Conservation (phyloP, 1,284 basidiomycete genomes). For the Mixia osmundae region DNA sequence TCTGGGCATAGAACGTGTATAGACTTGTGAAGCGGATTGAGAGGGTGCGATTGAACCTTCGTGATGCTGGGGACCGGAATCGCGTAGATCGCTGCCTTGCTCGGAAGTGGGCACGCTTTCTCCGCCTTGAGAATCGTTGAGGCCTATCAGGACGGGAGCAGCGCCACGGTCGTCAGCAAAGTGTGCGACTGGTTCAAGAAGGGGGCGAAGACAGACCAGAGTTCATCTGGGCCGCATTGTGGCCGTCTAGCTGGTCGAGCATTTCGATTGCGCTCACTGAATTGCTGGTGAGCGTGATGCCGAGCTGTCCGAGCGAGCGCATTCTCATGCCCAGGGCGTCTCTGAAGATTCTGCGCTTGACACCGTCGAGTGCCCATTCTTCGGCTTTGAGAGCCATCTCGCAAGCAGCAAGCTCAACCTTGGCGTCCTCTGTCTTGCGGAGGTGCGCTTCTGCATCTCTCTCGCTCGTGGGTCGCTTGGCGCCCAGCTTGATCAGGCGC, state of each 20-base stretch:
- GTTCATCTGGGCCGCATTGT: constrained; percentile 12
- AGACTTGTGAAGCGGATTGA: constrained; percentile 22
- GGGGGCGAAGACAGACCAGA: background rate
- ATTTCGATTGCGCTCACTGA: constrained; percentile 21
- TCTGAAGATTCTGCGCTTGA: constrained; percentile 25
- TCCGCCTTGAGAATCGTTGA: background rate
- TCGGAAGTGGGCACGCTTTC: background rate
- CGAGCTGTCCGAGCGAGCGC: constrained; percentile 23
- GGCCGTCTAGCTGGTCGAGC: constrained; percentile 20
- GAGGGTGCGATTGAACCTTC: constrained; percentile 22
- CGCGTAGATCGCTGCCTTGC: background rate
- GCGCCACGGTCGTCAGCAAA: background rate
- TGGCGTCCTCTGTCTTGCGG: constrained; percentile 21
- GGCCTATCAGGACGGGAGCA: background rate
- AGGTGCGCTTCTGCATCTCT: constrained; percentile 18
- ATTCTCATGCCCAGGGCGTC: constrained; percentile 24
- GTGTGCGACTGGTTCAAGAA: no score
- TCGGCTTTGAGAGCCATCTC: constrained; percentile 23
- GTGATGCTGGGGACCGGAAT: constrained; percentile 11
- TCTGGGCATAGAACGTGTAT: constrained; percentile 14
- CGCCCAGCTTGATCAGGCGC: constrained; percentile 24
- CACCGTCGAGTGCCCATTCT: constrained; percentile 21
- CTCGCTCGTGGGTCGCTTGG: constrained; percentile 17
- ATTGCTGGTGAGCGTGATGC: constrained; percentile 22
- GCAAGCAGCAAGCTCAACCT: constrained; percentile 24